Evolutionary conservation across 495 filamentous ascomycete species (phyloP), one percentile per base, ranked within the genome.

Genomic region (Cercophora samala): DNA sequence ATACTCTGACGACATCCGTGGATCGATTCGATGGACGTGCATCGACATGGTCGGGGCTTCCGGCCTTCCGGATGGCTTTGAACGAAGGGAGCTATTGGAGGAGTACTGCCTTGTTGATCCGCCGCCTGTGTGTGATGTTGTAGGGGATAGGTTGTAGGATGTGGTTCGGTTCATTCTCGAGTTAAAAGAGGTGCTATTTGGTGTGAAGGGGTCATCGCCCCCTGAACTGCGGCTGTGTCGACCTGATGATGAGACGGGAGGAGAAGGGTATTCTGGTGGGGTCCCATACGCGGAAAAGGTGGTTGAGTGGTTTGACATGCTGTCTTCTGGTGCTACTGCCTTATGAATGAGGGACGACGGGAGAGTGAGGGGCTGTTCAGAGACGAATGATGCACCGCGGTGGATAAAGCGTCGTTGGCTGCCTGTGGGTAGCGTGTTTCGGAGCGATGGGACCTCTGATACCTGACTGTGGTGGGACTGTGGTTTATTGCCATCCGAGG

Each of bases 281-380:
- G 66, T 70, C 21, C 11, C 61, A 21, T 71, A 72, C n/a, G 65
- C 56, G 0, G 70, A 60, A 13, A 68, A 60, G 6, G 37, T 18
- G 6, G 67, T 67, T 1, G 69, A 69, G 18, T 21, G 21, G n/a
- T 56, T 21, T 18, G 54, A 56, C 54, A 56, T 5, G 15, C 37
- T 56, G 18, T 51, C 29, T 51, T 63, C 22, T 29, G 13, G 17
- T 6, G 65, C 23, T 24, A 15, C 42, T 22, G 22, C 58, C 23
- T 29, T 60, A 17, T 37, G 23, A 21, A 68, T 52, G 1, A 64
- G 62, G 2, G 73, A 75, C 4, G 73, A 74, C 19, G 73, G 77
- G 1, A 75, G 71, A 6, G 63, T 69, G 6, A 78, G 64, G 1
- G 77, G 72, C 62, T 79, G 72, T 9, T 70, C 61, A 54, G 64